A percentile compares a stretch with the other conserved stretches of the same genome.
These are phyloP conservation scores for Entomortierella lignicola DNA, from an alignment of 192 early-diverging fungal species.

Conservation along the genomic window DNA sequence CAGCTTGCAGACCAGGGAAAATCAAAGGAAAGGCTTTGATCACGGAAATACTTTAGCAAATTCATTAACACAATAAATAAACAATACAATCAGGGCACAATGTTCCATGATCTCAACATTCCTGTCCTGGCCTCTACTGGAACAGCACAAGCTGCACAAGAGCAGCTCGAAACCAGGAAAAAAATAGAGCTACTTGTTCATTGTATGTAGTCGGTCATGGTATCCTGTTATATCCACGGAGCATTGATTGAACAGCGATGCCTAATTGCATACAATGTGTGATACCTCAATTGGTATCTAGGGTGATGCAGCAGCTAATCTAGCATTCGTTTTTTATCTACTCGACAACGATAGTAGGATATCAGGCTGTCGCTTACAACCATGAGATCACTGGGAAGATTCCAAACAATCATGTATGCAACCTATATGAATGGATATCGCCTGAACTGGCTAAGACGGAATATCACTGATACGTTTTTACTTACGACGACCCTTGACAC, in stretches of 20 bases:
- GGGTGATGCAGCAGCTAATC: background rate
- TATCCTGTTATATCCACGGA: too few species aligned
- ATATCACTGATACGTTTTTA: background rate
- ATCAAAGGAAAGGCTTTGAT: background rate
- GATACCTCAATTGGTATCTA: background rate
- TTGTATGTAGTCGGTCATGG: conserved; percentile 38
- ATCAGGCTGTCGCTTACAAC: conserved; percentile 68
- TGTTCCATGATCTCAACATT: conserved; percentile 72
- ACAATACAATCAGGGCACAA: conserved; percentile 14
- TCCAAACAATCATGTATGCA: conserved; percentile 41
- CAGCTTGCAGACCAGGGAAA: background rate
- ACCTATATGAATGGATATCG: background rate
- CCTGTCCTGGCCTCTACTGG: conserved; percentile 49
- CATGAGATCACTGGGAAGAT: conserved; percentile 59
- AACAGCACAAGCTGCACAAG: conserved; percentile 28
- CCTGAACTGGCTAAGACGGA: background rate
- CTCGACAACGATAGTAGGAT: conserved; percentile 60
- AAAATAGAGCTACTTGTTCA: conserved; percentile 58
- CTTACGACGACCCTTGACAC: background rate
- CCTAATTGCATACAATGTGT: too few species aligned
- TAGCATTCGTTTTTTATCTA: background rate
- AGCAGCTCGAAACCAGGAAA: conserved; percentile 57
- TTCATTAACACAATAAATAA: background rate
- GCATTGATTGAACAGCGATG: too few species aligned
- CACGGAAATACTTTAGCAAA: background rate